Base-by-base conservation (phyloP, 139 green algal genomes). In the Trebouxia sp. region DNA sequence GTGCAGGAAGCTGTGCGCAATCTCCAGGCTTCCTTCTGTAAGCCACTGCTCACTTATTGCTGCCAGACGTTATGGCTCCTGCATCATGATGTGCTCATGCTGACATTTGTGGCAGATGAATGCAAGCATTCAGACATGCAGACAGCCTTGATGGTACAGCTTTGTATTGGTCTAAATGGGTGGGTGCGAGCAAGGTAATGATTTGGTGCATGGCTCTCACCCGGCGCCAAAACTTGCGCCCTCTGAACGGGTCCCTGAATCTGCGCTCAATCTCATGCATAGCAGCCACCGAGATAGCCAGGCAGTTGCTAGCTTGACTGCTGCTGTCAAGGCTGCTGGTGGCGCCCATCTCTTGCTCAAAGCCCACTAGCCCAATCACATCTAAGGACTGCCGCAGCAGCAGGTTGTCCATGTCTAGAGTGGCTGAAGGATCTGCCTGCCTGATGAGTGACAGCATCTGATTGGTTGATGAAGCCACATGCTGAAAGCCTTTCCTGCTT, bases 291-390 rank as follows among this genome's bases (percentile, higher is more conserved):
- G 62, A 42, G 62, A 45, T 41, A 28, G 35, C 62, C 35, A 72
- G 10, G 32, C 62, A 72, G 32, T 72, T 72, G 35, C 62, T 72
- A 35, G 62, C 62, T 30, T 45, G 32, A 26, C 62, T 72, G 32
- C 32, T 79, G 65, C 24, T 32, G 22, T 74, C 62, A 30, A 83
- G 35, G 66, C 66, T 62, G 17, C 35, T 41, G 24, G 76, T 86
- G 4, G 67, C 76, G 5, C 82, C 76, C 79, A 86, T 83, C 42
- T 86, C 82, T 10, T 82, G 82, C 38, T 58, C 76, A 45, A 86
- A 86, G 30, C 82, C 82, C n/a, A 86, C 82, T 5, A 51, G 50
- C 1, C 82, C 82, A 42, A 82, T 86, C 20, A 86, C 77, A 70
- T 86, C 82, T 41, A 86, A 55, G 6, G 76, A 74, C 32, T 77